Conservation (phyloP, 2,329 filamentous ascomycete species). For the Exophiala spinifera region DNA sequence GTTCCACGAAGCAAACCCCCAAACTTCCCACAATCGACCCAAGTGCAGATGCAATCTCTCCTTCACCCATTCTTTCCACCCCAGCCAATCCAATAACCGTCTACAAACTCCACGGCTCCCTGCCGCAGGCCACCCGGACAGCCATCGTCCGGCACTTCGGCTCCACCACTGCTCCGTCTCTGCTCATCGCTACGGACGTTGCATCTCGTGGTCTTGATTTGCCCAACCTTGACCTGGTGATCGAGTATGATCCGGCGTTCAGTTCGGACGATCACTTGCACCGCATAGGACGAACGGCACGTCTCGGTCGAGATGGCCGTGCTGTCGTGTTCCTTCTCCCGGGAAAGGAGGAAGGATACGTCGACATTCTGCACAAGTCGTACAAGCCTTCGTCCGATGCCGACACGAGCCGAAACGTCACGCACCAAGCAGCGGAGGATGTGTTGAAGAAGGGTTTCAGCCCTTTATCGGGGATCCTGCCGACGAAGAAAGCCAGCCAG, state of each 20-base stretch:
- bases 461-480: conserved; percentile 35
- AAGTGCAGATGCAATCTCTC: conserved; percentile 56
- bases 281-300: conserved; percentile 88
- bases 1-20: neutral
- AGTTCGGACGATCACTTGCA: conserved; percentile 91
- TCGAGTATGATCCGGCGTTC: conserved; percentile 96
- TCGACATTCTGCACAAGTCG: conserved; percentile 70
- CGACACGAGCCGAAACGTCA: conserved; percentile 57
- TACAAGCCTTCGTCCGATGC: conserved; percentile 51
- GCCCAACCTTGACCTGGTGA: conserved; percentile 87
- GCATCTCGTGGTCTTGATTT: conserved; percentile 93
- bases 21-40: conserved; percentile 4
- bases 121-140: conserved; percentile 82
- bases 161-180: conserved; percentile 67
- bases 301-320: conserved; percentile 82
- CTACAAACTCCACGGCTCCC: conserved; percentile 86
- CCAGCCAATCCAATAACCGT: conserved; percentile 73
- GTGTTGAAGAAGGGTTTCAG: conserved; percentile 65
- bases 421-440: conserved; percentile 62
- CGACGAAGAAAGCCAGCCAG: conserved; percentile 14
- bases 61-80: conserved; percentile 69
- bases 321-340: conserved; percentile 88
- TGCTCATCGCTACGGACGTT: conserved; percentile 92
- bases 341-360: conserved; percentile 87
- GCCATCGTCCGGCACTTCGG: conserved; percentile 80